These are phyloP conservation scores for Daldinia caldariorum DNA, from an alignment of 495 filamentous ascomycete genomes.

Conservation along the genomic window DNA sequence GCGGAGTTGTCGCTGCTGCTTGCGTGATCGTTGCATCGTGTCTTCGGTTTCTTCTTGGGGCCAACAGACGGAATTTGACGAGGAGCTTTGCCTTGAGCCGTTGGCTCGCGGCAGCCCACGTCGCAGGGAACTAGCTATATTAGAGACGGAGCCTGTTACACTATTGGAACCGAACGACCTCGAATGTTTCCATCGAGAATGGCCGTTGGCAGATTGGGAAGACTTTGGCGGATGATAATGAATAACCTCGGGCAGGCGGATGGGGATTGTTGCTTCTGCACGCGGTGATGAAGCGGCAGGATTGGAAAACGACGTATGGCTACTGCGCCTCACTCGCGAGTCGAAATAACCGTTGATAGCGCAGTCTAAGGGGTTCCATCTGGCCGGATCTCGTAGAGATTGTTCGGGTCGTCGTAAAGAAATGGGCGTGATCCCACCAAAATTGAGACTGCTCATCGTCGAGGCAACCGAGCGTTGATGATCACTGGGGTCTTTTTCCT, in stretches of 20 bases:
- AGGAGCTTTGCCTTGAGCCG: conserved; percentile 10
- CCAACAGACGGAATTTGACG: conserved; percentile 35
- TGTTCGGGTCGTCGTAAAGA: conserved; percentile 13
- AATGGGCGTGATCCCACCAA: conserved; percentile 18
- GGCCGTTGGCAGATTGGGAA: conserved; percentile 4
- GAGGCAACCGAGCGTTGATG: conserved; percentile 46
- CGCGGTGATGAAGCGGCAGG: conserved; percentile 16
- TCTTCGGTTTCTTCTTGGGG: conserved; percentile 34
- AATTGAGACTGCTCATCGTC: conserved; percentile 42
- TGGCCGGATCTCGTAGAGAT: conserved; percentile 40
- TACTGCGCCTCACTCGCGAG: not conserved
- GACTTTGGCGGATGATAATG: conserved; percentile 6
- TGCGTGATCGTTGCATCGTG: conserved; percentile 54
- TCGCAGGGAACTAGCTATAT: conserved; percentile 41
- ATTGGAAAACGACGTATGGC: conserved; percentile 8
- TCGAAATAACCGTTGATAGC: conserved; percentile 25
- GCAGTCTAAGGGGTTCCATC: conserved; percentile 53
- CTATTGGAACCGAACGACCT: conserved; percentile 15
- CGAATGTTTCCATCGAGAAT: conserved; percentile 22
- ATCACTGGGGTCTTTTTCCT: conserved; percentile 32
- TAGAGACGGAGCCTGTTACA: conserved; percentile 28
- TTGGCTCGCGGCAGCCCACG: conserved; percentile 36
- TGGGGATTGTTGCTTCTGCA: conserved; percentile 5
- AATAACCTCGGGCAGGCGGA: conserved; percentile 15
- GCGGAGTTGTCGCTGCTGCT: conserved; percentile 72